Base-by-base conservation (phyloP, 176 grass and related monocot species). In the Pharus latifolius region DNA sequence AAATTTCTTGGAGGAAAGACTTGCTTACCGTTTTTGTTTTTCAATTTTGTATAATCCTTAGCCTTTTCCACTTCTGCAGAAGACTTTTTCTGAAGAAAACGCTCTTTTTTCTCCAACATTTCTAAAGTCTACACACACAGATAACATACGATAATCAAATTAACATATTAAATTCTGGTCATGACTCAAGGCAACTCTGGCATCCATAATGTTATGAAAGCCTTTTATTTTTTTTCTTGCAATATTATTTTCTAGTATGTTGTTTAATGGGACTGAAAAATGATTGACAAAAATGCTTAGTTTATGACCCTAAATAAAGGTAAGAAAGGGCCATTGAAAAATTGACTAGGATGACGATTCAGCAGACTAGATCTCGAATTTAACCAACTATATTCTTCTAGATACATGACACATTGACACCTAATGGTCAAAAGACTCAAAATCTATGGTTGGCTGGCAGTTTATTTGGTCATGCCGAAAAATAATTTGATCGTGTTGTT, bases 51-150 rank as follows among this genome's bases (percentile, higher is more conserved):
- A 76, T 86, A 89, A 16, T 89, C 82, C 76, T 93, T 93, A 10
- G 82, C 86, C 61, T 78, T 89, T 70, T 89, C 61, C 2, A 88
- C 53, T 89, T 89, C 85, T 9, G 47, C 53, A 20, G 75, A 83
- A 50, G 74, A 68, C 56, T 88, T 92, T 18, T 80, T 82, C 65
- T 89, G 79, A 77, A 93, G 90, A 32, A 83, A 78, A 31, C 58
- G 17, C 41, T 89, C 82, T 74, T 85, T 86, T 79, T 76, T 93
- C 82, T 86, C 90, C 61, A 89, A 55, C 75, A 80, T 86, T 65
- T 93, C 79, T 55, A 89, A 79, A 19, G 74, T 80, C 90, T 93
- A 42, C 1, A 58, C 6, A 28, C 44, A 15, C 0, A 26, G 12
- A 56, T 29, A 17, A 62, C 35, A 18, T 79, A 63, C 19, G 38